These are phyloP conservation scores for Senecio squalidus DNA, from an alignment of 140 eudicot genomes.

Conservation along the genomic window DNA sequence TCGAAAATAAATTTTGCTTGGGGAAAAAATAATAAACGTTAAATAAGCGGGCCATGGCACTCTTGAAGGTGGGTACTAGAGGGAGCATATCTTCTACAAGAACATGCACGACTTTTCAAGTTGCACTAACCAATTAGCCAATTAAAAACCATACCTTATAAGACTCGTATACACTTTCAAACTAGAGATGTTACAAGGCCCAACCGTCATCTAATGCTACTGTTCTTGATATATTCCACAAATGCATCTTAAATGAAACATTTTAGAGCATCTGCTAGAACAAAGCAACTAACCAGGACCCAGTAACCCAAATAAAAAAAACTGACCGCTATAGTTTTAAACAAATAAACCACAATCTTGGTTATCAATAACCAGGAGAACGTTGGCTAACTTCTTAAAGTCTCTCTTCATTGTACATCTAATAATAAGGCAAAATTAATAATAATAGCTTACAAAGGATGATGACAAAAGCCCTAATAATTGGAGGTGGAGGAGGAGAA, in stretches of 20 bases:
- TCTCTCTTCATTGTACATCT: background rate
- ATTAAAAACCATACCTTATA: background rate
- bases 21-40: slow-evolving; percentile 19
- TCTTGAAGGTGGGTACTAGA: slow-evolving; percentile 24
- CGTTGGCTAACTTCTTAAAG: background rate
- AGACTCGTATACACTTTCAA: background rate
- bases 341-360: background rate
- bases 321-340: too few species aligned
- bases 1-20: slow-evolving; percentile 8
- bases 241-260: background rate
- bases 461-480: background rate
- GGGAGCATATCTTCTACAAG: slow-evolving; percentile 32
- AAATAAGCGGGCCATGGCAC: slow-evolving; percentile 22
- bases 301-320: background rate
- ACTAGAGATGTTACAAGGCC: background rate
- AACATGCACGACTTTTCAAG: slow-evolving; percentile 24
- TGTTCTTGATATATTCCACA: background rate
- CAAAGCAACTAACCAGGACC: background rate
- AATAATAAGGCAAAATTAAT: too few species aligned
- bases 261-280: background rate
- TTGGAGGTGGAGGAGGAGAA: background rate
- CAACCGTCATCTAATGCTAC: background rate
- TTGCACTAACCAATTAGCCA: background rate
- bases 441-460: too few species aligned
- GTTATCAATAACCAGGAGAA: background rate